phyloP scores from a whole-genome alignment of 208 protist genomes.

The Crithidia fasciculata region DNA sequence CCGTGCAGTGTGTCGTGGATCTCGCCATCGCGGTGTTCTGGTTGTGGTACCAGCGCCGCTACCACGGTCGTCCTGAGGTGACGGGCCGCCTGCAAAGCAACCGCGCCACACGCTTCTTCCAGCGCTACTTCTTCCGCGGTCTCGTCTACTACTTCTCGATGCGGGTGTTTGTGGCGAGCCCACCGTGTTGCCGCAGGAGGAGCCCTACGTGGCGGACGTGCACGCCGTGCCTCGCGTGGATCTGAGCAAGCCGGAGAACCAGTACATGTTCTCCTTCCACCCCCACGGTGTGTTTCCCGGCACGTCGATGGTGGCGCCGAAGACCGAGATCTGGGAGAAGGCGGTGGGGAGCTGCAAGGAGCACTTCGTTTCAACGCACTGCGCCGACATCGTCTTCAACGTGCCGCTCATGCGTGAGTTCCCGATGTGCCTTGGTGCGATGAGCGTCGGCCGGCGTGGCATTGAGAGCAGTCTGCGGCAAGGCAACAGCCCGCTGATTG shows the following conservation, averaged over 20 bases:
- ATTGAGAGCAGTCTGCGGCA: conserved; percentile 59
- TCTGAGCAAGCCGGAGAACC: conserved; percentile 54
- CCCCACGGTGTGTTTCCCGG: conserved; percentile 89
- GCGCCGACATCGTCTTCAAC: conserved; percentile 79
- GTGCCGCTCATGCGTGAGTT: conserved; percentile 78
- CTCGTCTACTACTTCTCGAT: conserved; percentile 71
- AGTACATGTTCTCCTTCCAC: conserved; percentile 85
- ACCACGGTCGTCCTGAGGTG: conserved; percentile 55
- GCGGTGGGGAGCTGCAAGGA: conserved; percentile 56
- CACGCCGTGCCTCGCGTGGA: conserved; percentile 35
- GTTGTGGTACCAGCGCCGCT: conserved; percentile 72
- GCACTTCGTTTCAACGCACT: conserved; percentile 63
- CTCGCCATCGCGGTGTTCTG: conserved; percentile 55
- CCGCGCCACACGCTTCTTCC: conserved; percentile 43
- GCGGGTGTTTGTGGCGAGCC: conserved; percentile 35
- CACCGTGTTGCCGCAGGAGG: conserved; percentile 32
- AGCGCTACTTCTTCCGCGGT: conserved; percentile 59
- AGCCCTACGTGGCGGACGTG: conserved; percentile 16
- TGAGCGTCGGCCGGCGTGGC: conserved; percentile 58
- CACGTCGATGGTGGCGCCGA: conserved; percentile 58
- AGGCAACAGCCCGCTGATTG: conserved; percentile 80
- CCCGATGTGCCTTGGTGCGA: conserved; percentile 62
- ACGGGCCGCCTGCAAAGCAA: conserved; percentile 56
- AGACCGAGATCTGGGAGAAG: conserved; percentile 63
- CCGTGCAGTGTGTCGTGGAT: conserved; percentile 48